Base-by-base conservation (phyloP, 352 stramenopile species). In the Pilasporangium apinafurcum region DNA sequence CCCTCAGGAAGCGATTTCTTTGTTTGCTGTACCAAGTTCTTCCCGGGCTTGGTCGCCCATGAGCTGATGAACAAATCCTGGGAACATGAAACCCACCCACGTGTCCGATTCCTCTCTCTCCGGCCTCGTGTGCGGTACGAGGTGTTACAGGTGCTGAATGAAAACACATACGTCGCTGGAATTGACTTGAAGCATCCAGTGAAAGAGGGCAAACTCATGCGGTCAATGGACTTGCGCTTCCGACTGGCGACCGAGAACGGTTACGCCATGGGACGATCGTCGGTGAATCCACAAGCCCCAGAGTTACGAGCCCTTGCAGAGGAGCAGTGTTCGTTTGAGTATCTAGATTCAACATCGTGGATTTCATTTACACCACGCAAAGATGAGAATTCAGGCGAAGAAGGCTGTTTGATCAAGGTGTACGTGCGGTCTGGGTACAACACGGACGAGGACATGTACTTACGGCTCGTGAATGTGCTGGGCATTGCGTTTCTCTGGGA, bases 211-310 rank as follows among this genome's bases (percentile, higher is more conserved):
- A 74, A 72, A 58, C 48, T 66, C 24, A 79, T 75, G 66, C 60
- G 63, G 25, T 61, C 67, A 46, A 61, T 72, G 12, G 66, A 65
- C 31, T 49, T 70, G 14, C 56, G 62, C 34, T 79, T 79, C 36
- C 66, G 66, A 32, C 62, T 79, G 53, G 56, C 70, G 55, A 75
- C 60, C n/a, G 60, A 67, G 31, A 54, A 62, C 18, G n/a, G n/a
- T n/a, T 86, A 66, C 45, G 70, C 80, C 32, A 80, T 83, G 16
- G 73, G 73, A 2, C 67, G 68, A 16, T 57, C 69, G 46, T 79
- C 64, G 2, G 59, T 86, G 48, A 86, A 83, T 44, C 73, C 73
- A 2, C 58, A 56, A 16, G 59, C 45, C 12, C 63, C 59, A 1
- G 60, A 72, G 49, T 43, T 78, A 30, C 66, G 69, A 17, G 44